Conservation (phyloP, 768 basidiomycete genomes). For the Boletus speciosus region DNA sequence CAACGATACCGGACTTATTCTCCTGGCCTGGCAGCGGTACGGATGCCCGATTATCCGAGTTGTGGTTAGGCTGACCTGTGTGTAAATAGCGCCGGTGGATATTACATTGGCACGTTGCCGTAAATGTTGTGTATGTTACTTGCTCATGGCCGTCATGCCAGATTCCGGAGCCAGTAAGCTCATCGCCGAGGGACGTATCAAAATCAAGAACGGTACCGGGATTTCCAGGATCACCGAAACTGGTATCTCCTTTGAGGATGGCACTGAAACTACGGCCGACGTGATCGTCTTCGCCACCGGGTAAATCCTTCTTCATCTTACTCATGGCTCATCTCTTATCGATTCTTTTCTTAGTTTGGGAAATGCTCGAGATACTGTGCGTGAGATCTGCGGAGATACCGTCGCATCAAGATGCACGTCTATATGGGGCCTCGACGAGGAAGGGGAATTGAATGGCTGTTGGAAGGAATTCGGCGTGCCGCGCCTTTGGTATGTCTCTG, state of each 20-base stretch:
- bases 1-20: constrained; percentile 32
- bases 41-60: background rate
- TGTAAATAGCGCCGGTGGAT: constrained; percentile 32
- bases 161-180: constrained; percentile 37
- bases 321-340: background rate
- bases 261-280: constrained; percentile 23
- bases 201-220: constrained; percentile 42
- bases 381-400: constrained; percentile 43
- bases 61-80: background rate
- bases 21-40: constrained; percentile 3
- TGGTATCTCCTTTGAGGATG: constrained; percentile 24
- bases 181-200: constrained; percentile 45
- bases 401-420: constrained; percentile 41
- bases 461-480: constrained; percentile 20
- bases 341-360: constrained; percentile 36
- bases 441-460: constrained; percentile 53
- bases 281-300: constrained; percentile 26
- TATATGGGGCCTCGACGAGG: constrained; percentile 58
- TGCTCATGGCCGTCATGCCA: background rate
- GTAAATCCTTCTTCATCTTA: background rate
- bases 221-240: constrained; percentile 25
- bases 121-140: no score
- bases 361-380: constrained; percentile 37
- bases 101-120: constrained; percentile 32
- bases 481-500: constrained; percentile 1